Percentiles rank a stretch among this genome's conserved stretches.
These are phyloP conservation scores for Trichoderma koningiopsis DNA, from an alignment of 2,329 filamentous ascomycete species.

Conservation along the genomic window DNA sequence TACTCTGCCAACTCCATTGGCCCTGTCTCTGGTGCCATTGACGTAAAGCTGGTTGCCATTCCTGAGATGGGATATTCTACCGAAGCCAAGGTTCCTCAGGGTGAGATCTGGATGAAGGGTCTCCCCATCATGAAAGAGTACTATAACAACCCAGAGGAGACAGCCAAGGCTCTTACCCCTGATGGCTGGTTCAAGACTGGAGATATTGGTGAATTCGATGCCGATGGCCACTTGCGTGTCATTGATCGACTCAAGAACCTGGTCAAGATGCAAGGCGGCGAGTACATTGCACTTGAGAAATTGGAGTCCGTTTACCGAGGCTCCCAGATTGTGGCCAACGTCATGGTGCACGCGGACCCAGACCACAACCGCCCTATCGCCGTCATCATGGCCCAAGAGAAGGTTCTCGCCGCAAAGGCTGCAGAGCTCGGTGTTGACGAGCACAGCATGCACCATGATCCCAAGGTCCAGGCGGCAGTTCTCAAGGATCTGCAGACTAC, in stretches of 20 bases:
- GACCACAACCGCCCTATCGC: slow-evolving; percentile 79
- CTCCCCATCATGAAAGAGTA: slow-evolving; percentile 74
- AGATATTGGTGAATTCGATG: slow-evolving; percentile 88
- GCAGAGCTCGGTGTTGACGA: slow-evolving; percentile 64
- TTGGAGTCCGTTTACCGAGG: slow-evolving; percentile 90
- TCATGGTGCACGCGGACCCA: slow-evolving; percentile 81
- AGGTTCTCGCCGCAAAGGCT: slow-evolving; percentile 62
- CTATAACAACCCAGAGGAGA: slow-evolving; percentile 85
- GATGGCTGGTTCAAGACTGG: slow-evolving; percentile 98
- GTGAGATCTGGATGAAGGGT: slow-evolving; percentile 89
- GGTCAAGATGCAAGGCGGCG: slow-evolving; percentile 91
- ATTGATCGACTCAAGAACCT: slow-evolving; percentile 98
- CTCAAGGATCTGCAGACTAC: slow-evolving; percentile 68
- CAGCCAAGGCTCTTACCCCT: slow-evolving; percentile 70
- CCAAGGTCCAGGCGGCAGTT: slow-evolving; percentile 63
- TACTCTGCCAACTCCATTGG: slow-evolving; percentile 80
- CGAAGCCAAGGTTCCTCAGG: slow-evolving; percentile 76
- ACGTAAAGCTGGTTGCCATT: slow-evolving; percentile 90
- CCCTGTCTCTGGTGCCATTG: slow-evolving; percentile 73
- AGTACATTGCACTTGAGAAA: slow-evolving; percentile 97
- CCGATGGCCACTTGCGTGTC: slow-evolving; percentile 76
- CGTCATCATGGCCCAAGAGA: slow-evolving; percentile 71
- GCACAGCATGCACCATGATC: slow-evolving; percentile 66
- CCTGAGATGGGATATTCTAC: slow-evolving; percentile 84
- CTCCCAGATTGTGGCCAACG: slow-evolving; percentile 75